Evolutionary conservation across 2,329 filamentous ascomycete species (phyloP).

Genomic region (Phyllosticta citriasiana): DNA sequence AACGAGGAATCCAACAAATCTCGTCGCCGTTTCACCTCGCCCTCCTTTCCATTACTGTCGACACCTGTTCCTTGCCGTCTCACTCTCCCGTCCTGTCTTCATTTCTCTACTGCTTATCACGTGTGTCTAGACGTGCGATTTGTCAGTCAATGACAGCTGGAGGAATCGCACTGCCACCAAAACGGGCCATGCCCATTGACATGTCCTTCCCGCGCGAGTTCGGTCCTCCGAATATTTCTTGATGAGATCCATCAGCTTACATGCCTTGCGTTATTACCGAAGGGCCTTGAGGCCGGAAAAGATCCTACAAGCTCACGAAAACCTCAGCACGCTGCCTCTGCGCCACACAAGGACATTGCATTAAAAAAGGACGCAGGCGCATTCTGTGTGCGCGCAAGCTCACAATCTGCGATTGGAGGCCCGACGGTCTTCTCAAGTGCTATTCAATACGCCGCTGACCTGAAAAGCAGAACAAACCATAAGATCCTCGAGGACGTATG

Average conservation of each 20-base stretch:
- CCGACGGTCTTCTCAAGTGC: too few relatives aligned
- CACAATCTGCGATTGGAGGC: too few relatives aligned
- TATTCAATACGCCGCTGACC: too few relatives aligned
- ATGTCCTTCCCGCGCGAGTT: neutral
- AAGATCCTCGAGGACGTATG: too few relatives aligned
- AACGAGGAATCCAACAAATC: neutral
- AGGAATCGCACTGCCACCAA: neutral
- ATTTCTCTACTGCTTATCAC: neutral
- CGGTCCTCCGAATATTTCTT: neutral
- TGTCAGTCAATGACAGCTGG: neutral
- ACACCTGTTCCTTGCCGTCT: neutral
- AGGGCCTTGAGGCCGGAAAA: neutral
- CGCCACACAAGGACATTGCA: too few relatives aligned
- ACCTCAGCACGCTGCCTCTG: too few relatives aligned
- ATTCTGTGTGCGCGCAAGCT: too few relatives aligned
- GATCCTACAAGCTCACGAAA: too few relatives aligned
- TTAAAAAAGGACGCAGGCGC: too few relatives aligned
- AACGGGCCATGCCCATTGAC: neutral
- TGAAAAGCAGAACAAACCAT: too few relatives aligned
- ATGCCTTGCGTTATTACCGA: neutral
- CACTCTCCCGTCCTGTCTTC: neutral
- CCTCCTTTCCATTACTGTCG: neutral
- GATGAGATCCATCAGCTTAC: neutral
- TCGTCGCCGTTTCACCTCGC: neutral
- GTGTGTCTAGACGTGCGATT: neutral